phyloP scores from a whole-genome alignment of 1,284 basidiomycete species.

The Irpex sp. region DNA sequence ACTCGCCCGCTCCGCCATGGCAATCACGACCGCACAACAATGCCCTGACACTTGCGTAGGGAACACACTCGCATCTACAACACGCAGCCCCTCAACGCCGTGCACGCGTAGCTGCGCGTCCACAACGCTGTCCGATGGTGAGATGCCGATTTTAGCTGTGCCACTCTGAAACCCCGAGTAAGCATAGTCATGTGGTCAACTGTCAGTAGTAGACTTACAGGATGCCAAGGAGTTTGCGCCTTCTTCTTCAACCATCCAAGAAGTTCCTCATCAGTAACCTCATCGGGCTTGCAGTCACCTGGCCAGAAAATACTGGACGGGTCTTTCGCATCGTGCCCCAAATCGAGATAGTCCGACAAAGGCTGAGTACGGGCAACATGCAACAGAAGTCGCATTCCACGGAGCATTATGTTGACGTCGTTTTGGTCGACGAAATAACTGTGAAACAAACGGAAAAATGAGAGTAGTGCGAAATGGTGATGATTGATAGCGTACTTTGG shows the following conservation, averaged over 20 bases:
- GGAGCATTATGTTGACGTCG: not conserved
- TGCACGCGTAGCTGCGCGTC: not conserved
- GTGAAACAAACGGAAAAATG: not conserved
- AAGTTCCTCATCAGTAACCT: not conserved
- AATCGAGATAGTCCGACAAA: not conserved
- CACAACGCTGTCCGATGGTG: not conserved
- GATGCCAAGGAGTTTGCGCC: not conserved
- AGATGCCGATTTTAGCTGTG: not conserved
- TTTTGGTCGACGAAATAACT: not conserved
- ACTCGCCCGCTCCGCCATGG: not conserved
- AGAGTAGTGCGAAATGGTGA: slow-evolving; percentile 35
- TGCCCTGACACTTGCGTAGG: not conserved
- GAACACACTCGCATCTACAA: not conserved
- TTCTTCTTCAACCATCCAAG: not conserved
- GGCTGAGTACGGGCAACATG: not conserved
- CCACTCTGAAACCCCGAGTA: not conserved
- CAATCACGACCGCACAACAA: not conserved
- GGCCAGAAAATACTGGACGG: not conserved
- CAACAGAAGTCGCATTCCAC: not conserved
- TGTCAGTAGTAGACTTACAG: not conserved
- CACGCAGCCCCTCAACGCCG: not conserved
- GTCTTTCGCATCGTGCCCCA: not conserved
- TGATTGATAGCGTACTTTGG: slow-evolving; percentile 41
- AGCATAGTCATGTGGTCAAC: not conserved
- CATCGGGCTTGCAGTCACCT: not conserved